These are phyloP conservation scores for Paecilomyces formosus DNA, from an alignment of 2,329 filamentous ascomycete genomes.

Conservation along the genomic window DNA sequence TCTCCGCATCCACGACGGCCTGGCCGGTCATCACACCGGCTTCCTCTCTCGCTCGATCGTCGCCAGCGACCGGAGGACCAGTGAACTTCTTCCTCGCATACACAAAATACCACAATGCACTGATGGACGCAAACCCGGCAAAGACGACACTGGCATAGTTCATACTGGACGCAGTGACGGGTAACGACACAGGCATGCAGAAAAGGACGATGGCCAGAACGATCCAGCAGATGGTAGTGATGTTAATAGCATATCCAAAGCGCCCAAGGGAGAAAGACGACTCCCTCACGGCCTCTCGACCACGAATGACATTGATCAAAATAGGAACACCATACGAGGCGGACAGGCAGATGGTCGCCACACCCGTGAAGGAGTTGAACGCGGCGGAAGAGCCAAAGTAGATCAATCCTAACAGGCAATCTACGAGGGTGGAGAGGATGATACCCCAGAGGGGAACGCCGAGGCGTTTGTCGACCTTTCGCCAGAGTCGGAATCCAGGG, in stretches of 20 bases:
- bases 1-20: constrained; percentile 24
- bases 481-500: constrained; percentile 61
- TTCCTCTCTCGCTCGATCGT: constrained; percentile 17
- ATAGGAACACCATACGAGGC: constrained; percentile 72
- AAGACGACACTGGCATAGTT: constrained; percentile 63
- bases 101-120: constrained; percentile 55
- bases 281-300: constrained; percentile 57
- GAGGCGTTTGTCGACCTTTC: constrained; percentile 55
- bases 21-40: constrained; percentile 25
- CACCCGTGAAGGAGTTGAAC: constrained; percentile 73
- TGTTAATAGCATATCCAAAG: constrained; percentile 63
- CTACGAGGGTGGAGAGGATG: constrained; percentile 59
- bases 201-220: constrained; percentile 62
- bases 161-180: constrained; percentile 51
- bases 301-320: constrained; percentile 59
- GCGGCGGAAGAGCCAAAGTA: constrained; percentile 72
- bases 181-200: constrained; percentile 63
- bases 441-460: constrained; percentile 66
- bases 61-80: constrained; percentile 41
- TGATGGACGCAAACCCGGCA: constrained; percentile 54
- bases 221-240: constrained; percentile 64
- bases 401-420: constrained; percentile 66
- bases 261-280: constrained; percentile 62
- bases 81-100: constrained; percentile 58
- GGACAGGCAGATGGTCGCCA: constrained; percentile 70